phyloP scores from a whole-genome alignment of 768 basidiomycete genomes.

The Trametes cubensis region DNA sequence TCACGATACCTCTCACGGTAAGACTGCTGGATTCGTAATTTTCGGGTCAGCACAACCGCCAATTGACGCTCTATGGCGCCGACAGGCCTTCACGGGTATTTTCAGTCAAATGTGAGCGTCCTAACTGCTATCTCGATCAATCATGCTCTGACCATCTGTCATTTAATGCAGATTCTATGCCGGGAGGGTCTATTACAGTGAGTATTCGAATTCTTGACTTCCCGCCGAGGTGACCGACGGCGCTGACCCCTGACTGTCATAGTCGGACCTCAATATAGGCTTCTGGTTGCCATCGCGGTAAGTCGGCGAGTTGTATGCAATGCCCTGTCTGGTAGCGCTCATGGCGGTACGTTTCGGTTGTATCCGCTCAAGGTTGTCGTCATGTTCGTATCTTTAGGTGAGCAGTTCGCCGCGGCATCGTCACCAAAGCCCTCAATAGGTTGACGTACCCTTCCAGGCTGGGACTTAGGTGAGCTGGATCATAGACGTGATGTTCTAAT shows the following conservation, averaged over 20 bases:
- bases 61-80: not conserved
- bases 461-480: too few species aligned
- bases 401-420: too few species aligned
- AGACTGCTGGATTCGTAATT: not conserved
- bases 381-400: not conserved
- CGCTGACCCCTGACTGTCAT: not conserved
- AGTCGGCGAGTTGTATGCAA: not conserved
- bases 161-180: not conserved
- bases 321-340: too few species aligned
- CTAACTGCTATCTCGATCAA: not conserved
- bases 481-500: too few species aligned
- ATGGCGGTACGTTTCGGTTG: not conserved
- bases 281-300: not conserved
- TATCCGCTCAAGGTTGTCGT: too few species aligned
- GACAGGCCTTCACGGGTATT: not conserved
- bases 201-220: not conserved
- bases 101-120: not conserved
- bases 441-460: too few species aligned
- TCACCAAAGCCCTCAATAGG: too few species aligned
- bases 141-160: not conserved
- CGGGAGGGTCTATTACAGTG: not conserved
- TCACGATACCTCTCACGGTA: slow-evolving; percentile 3
- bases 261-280: not conserved
- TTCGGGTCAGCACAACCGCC: too few species aligned
- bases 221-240: not conserved